These are phyloP conservation scores for Aspergillus olivimuriae DNA, from an alignment of 495 filamentous ascomycete species.

Conservation along the genomic window DNA sequence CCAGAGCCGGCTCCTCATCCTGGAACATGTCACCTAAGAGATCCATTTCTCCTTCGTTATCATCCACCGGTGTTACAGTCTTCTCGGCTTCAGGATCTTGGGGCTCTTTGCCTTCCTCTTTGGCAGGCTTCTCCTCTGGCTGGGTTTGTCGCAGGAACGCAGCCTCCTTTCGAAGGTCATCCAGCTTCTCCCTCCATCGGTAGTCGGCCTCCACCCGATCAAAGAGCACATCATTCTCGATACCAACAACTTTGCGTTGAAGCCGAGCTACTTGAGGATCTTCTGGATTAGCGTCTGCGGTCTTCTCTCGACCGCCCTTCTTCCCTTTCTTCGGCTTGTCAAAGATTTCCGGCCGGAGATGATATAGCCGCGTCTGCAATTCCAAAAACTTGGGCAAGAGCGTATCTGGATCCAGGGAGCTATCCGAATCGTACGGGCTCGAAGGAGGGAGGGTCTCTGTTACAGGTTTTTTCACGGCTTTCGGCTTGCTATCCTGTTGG, in stretches of 20 bases:
- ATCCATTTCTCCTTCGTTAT: conserved; percentile 49
- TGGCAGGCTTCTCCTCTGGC: conserved; percentile 16
- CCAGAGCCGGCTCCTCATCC: conserved; percentile 38
- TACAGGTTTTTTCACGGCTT: conserved; percentile 19
- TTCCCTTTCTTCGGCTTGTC: conserved; percentile 40
- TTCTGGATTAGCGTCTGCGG: conserved; percentile 17
- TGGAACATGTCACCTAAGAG: conserved; percentile 67
- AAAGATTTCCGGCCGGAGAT: conserved; percentile 58
- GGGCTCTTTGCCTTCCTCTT: conserved; percentile 17
- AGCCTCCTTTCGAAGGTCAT: conserved; percentile 58
- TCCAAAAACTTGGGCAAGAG: conserved; percentile 70
- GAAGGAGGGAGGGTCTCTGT: conserved; percentile 20
- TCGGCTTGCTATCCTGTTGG: conserved; percentile 19
- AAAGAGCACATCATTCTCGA: conserved; percentile 82
- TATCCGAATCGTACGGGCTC: conserved; percentile 42
- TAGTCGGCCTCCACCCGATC: conserved; percentile 70
- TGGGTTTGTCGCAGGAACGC: conserved; percentile 29
- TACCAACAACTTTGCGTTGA: conserved; percentile 62
- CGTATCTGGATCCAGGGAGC: conserved; percentile 61
- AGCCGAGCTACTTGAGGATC: conserved; percentile 55
- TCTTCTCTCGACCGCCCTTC: conserved; percentile 19
- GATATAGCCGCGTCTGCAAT: conserved; percentile 62
- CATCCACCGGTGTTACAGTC: conserved; percentile 44
- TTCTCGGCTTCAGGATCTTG: conserved; percentile 45
- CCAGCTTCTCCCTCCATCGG: conserved; percentile 61